Conservation (phyloP, 176 grass and related monocot genomes). For the Carex kokanica region DNA sequence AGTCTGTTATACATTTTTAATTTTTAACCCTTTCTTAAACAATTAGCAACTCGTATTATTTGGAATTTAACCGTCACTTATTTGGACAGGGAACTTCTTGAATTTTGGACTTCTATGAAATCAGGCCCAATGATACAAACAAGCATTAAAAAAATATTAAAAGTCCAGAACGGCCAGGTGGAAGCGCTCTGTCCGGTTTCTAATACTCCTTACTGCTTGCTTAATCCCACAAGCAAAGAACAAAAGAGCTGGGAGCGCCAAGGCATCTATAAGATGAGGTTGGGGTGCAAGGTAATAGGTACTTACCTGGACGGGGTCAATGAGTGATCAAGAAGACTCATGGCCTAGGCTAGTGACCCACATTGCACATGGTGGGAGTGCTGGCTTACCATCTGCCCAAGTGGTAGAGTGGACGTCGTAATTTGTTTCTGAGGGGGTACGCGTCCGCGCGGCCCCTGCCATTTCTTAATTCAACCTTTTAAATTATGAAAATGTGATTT, state of each 20-base stretch:
- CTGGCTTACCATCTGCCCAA: conserved; percentile 40
- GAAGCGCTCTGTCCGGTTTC: not conserved
- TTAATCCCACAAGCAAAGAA: not conserved
- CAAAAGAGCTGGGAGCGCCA: not conserved
- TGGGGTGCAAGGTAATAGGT: not conserved
- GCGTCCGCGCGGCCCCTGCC: conserved; percentile 59
- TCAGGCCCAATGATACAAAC: too few relatives aligned
- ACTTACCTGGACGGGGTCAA: conserved; percentile 48
- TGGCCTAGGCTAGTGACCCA: conserved; percentile 30
- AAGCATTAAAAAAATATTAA: too few relatives aligned
- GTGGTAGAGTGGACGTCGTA: conserved; percentile 38
- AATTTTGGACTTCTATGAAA: too few relatives aligned
- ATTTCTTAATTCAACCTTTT: not conserved
- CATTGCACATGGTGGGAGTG: conserved; percentile 28
- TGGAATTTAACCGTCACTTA: too few relatives aligned
- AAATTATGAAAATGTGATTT: too few relatives aligned
- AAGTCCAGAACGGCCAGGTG: too few relatives aligned
- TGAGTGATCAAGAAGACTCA: conserved; percentile 26
- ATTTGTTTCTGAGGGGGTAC: conserved; percentile 54
- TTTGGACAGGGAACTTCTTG: too few relatives aligned
- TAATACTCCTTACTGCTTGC: not conserved
- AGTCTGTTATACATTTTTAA: too few relatives aligned
- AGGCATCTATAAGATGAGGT: not conserved
- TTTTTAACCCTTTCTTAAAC: too few relatives aligned
- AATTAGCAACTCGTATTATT: too few relatives aligned